Evolutionary conservation across 768 basidiomycete species (phyloP), one percentile per base, ranked within the genome.

Genomic region (Lentinus brumalis): DNA sequence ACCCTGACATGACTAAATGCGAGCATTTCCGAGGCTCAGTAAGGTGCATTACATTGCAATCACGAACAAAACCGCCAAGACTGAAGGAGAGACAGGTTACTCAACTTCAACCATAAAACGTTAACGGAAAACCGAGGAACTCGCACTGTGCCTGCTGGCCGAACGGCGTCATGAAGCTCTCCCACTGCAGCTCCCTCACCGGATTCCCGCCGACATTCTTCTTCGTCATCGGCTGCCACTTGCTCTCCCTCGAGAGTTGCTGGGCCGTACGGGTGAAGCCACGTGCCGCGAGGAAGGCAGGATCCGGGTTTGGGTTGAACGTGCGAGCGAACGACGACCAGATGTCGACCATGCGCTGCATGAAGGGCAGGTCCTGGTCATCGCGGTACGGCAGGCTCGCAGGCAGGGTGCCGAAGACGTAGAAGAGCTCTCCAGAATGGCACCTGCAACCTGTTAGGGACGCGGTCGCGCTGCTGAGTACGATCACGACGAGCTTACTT

Each of bases 271-370:
- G 71, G 1, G 70, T 67, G 67, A 78, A 81, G 2, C 81, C 81
- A 1, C 81, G 71, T 4, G 78, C 80, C 0, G 67, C 58, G 35
- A 83, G 76, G 66, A 78, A 82, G 1, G 63, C 73, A 0, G 67
- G 60, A 4, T 75, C 70, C 0, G 80, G 81, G 61, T 82, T 83
- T 7, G 83, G 82, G 59, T 83, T 69, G 64, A 76, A 78, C 4
- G 78, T 77, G 41, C 81, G 75, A 8, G 78, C 80, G 60, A 83
- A 83, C 7, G 78, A 67, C 0, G 77, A 71, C 83, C 82, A 84
- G 9, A 71, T 66, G 63, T 83, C 82, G 5, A 78, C 67, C 41
- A 70, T 72, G 42, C 79, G 68, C 63, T 82, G 81, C 53, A 75
- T 73, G 66, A 83, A 73, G 1, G 77, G 71, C 6, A 82, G 73